Conservation (phyloP, 1,284 basidiomycete genomes). For the Ceratobasidium sp. region DNA sequence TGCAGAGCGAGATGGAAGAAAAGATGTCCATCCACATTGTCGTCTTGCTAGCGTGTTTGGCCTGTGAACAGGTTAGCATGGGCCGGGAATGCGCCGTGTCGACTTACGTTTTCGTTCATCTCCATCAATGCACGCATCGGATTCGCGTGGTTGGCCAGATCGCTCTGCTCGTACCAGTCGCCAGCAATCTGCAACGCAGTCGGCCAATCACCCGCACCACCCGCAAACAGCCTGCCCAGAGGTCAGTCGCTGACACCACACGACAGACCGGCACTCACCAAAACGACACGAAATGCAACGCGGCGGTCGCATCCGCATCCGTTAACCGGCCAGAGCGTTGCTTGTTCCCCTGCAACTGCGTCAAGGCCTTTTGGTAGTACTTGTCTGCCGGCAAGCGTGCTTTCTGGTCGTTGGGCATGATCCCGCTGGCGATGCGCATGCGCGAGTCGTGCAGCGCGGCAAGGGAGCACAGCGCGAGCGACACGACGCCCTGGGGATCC, state of each 20-base stretch:
- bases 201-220: conserved; percentile 72
- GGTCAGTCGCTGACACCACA: neutral
- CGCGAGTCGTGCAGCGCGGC: conserved; percentile 74
- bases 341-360: conserved; percentile 64
- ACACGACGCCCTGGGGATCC: conserved; percentile 49
- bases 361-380: conserved; percentile 72
- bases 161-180: conserved; percentile 75
- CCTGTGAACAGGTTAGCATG: conserved; percentile 62
- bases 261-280: conserved; percentile 53
- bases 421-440: conserved; percentile 69
- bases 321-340: conserved; percentile 64
- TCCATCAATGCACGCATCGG: conserved; percentile 54
- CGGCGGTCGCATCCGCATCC: conserved; percentile 76
- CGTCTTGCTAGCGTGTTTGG: conserved; percentile 70
- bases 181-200: conserved; percentile 70
- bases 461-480: conserved; percentile 76
- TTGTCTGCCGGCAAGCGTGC: conserved; percentile 68
- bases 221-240: conserved; percentile 61
- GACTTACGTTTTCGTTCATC: conserved; percentile 33
- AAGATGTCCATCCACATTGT: conserved; percentile 83
- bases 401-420: conserved; percentile 65
- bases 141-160: conserved; percentile 61
- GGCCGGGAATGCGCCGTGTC: conserved; percentile 61
- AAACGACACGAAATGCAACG: conserved; percentile 75
- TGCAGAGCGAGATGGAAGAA: conserved; percentile 68